These are phyloP conservation scores for Capsicum pubescens DNA, from an alignment of 257 asterid genomes.

Conservation along the genomic window DNA sequence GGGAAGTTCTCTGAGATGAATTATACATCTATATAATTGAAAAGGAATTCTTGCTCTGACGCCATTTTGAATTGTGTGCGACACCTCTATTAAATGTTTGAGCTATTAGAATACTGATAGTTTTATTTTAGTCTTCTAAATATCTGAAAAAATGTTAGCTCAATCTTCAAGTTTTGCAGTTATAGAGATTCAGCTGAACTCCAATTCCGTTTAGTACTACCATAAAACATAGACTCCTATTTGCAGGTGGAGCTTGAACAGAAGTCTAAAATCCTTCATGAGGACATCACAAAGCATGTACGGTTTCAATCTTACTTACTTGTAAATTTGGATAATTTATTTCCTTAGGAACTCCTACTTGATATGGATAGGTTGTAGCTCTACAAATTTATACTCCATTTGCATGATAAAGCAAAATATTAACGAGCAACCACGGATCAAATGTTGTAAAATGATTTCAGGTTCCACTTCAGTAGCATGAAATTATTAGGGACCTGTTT, in stretches of 20 bases:
- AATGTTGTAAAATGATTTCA: constrained; percentile 16
- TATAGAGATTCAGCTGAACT: background rate
- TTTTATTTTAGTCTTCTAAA: background rate
- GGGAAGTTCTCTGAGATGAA: background rate
- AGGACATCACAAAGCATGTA: constrained; percentile 78
- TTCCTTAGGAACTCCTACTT: constrained; percentile 13
- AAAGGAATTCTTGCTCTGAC: background rate
- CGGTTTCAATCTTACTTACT: constrained; percentile 28
- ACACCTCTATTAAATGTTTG: constrained; percentile 7
- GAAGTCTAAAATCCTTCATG: constrained; percentile 73
- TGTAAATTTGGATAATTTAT: constrained; percentile 18
- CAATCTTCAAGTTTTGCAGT: constrained; percentile 16
- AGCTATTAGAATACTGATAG: background rate
- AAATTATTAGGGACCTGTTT: background rate
- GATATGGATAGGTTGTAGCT: background rate
- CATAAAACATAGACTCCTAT: background rate
- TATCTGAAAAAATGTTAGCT: background rate
- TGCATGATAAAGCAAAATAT: background rate
- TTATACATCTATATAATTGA: too few species aligned
- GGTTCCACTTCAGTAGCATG: background rate
- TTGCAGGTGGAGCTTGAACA: constrained; percentile 73
- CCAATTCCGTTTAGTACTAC: constrained; percentile 8
- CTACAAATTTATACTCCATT: background rate
- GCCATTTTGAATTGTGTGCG: background rate
- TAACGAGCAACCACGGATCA: background rate